A percentile compares a stretch with the other conserved stretches of the same genome.
phyloP scores from a whole-genome alignment of 768 basidiomycete genomes.

The Naganishia friedmannii region DNA sequence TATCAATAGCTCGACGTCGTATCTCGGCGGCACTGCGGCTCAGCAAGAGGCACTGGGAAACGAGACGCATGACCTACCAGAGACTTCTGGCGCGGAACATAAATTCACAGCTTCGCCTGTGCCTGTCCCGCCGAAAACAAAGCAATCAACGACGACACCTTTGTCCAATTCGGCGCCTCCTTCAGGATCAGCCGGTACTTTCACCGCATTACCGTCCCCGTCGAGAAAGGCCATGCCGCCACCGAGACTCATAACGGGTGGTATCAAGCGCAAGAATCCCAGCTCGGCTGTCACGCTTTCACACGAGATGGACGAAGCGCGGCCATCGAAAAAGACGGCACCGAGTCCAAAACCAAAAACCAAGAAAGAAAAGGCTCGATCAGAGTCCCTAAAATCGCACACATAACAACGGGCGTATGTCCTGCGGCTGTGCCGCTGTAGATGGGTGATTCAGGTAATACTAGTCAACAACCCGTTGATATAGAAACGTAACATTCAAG shows the following conservation, averaged over 20 bases:
- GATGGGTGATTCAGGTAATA: too few relatives aligned
- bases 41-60: neutral
- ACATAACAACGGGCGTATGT: neutral
- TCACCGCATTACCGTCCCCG: conserved; percentile 5
- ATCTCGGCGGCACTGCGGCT: neutral
- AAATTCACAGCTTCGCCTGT: conserved; percentile 2
- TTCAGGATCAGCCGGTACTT: neutral
- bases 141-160: neutral
- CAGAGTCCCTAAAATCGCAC: neutral
- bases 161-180: conserved; percentile 2
- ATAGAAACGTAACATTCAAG: too few relatives aligned
- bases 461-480: too few relatives aligned
- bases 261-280: conserved; percentile 17
- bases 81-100: neutral
- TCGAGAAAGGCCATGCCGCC: conserved; percentile 16
- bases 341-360: conserved; percentile 1
- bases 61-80: neutral
- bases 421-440: neutral
- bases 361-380: conserved; percentile 11
- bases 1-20: conserved; percentile 1
- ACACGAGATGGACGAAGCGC: conserved; percentile 7
- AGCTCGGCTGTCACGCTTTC: neutral
- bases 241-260: neutral
- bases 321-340: conserved; percentile 19
- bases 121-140: conserved; percentile 1